Evolutionary conservation across 169 alveolate genomes (phyloP).

Genomic region (Plasmodium inui): DNA sequence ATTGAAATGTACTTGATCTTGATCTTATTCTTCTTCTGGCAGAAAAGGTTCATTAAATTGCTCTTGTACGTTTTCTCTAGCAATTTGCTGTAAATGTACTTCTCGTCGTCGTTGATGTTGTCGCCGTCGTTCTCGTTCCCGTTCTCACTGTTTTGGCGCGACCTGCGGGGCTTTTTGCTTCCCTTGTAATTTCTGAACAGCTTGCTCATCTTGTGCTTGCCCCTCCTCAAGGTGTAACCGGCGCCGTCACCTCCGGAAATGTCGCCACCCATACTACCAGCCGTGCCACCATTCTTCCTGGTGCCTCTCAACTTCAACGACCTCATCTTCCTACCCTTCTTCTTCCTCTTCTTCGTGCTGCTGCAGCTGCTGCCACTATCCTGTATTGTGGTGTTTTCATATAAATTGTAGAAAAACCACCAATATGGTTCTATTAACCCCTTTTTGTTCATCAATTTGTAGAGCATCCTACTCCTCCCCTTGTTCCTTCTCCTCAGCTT

Average conservation of each 20-base stretch:
- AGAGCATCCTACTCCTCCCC: conserved; percentile 13
- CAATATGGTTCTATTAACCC: conserved; percentile 68
- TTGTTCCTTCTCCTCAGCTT: conserved; percentile 12
- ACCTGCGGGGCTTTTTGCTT: background rate
- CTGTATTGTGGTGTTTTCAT: conserved; percentile 54
- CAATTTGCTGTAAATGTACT: background rate
- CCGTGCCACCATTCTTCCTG: background rate
- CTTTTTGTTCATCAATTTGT: conserved; percentile 55
- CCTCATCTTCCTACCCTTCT: background rate
- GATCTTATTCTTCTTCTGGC: conserved; percentile 12
- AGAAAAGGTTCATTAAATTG: conserved; percentile 31
- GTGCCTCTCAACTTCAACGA: background rate
- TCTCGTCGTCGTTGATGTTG: no score
- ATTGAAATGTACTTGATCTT: conserved; percentile 61
- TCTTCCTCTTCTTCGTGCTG: conserved; percentile 2
- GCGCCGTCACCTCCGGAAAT: background rate
- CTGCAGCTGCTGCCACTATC: conserved; percentile 7
- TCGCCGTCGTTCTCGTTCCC: no score
- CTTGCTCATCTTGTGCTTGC: background rate
- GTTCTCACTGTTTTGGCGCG: background rate
- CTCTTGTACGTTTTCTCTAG: conserved; percentile 40
- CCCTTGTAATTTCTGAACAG: background rate
- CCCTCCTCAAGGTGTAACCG: background rate
- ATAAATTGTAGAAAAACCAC: conserved; percentile 71
- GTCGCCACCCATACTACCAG: background rate